Base-by-base conservation (phyloP, 2,329 filamentous ascomycete genomes). In the Claviceps monticola region DNA sequence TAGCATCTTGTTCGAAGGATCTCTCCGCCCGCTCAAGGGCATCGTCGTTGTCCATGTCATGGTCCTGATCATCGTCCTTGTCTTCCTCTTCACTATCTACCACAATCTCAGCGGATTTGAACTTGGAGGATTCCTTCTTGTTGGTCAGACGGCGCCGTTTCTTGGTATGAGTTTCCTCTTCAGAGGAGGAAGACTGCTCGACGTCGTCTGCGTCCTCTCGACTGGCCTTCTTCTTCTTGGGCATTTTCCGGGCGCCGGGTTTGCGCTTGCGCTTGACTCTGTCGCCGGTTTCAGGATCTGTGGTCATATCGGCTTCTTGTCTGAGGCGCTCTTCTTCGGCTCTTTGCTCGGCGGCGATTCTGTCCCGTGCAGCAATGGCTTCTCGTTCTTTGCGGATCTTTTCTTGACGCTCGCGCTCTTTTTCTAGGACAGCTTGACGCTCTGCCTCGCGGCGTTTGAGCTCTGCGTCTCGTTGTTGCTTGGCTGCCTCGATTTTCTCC, bases 351-450 rank as follows among this genome's bases (percentile, higher is more conserved):
- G 88, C 86, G 47, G 88, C 72, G 57, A 80, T 75, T 50, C 86
- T 78, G 62, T 95, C 84, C 45, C 82, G 78, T 53, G 89, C 86
- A 17, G 83, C 76, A 62, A 97, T 90, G 60, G 79, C 80, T 58
- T 87, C 82, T 54, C 91, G 83, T 65, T 97, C 90, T 62, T 88
- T 87, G n/a, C 82, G 79, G 56, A 97, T 84, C 69, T 88, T 87
- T 55, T 84, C 81, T 60, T 88, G 84, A 51, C 83, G 77, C 64
- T 91, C 86, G 36, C 78, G 76, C 58, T 89, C 85, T 51, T 75
- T 76, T 51, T 86, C 83, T 54, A 86, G 74, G 0, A 77, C 78
- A 59, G 78, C 80, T 57, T 80, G 74, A 44, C 83, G 81, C 62
- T 83, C 82, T 56, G 89, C 89, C 64, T 95, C 89, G 6, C 88